A percentile compares a stretch with the other conserved stretches of the same genome.
These are phyloP conservation scores for Hypoxylon cercidicola DNA, from an alignment of 495 filamentous ascomycete species.

Conservation along the genomic window DNA sequence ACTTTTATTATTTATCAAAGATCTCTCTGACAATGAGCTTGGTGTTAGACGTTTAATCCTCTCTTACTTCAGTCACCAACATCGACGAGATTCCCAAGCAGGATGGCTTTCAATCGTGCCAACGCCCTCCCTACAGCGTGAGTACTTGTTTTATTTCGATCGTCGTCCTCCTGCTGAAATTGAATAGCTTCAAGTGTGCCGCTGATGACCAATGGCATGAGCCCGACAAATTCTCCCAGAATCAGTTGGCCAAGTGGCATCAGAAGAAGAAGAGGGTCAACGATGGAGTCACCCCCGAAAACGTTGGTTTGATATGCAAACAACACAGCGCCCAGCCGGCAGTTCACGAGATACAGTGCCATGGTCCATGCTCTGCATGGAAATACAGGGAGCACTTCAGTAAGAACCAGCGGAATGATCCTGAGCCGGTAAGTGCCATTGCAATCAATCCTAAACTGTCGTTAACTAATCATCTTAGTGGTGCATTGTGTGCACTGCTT, in stretches of 20 bases:
- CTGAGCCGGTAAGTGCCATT: constrained; percentile 58
- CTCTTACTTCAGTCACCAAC: no score
- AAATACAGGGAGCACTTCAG: constrained; percentile 65
- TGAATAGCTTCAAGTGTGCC: constrained; percentile 59
- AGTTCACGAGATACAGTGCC: constrained; percentile 46
- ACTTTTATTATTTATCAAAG: no score
- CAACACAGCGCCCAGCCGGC: constrained; percentile 23
- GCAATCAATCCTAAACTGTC: neutral
- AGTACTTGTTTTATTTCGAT: constrained; percentile 6
- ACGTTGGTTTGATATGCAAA: constrained; percentile 42
- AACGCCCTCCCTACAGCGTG: constrained; percentile 9
- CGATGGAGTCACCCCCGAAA: constrained; percentile 34
- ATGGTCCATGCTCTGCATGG: constrained; percentile 58
- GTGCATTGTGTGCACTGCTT: constrained; percentile 67
- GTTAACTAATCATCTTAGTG: constrained; percentile 50
- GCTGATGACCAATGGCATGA: constrained; percentile 56
- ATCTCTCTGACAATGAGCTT: no score
- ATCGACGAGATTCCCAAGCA: neutral
- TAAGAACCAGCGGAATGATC: constrained; percentile 63
- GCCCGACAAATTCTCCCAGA: constrained; percentile 56
- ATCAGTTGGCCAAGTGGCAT: constrained; percentile 53
- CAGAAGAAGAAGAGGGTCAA: constrained; percentile 32
- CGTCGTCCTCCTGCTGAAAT: constrained; percentile 5
- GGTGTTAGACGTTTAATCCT: no score
- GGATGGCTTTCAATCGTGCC: neutral